A percentile compares a stretch with the other conserved stretches of the same genome.
Conservation (phyloP, 192 early-diverging fungal genomes). For the Thoreauomyces humboldtii region DNA sequence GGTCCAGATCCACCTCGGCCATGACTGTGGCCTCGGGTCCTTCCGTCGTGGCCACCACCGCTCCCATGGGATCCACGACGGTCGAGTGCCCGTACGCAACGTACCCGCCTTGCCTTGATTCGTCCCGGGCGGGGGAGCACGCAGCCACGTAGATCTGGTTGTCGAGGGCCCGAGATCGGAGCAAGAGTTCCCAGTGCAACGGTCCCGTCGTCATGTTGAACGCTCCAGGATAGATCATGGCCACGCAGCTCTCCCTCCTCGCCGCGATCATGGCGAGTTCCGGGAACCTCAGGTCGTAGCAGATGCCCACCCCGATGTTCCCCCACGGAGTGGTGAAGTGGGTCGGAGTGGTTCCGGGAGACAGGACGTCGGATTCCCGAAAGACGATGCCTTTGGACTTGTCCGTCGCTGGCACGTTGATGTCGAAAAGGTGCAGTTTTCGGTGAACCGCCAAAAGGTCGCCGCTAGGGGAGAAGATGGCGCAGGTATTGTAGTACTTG, state of each 20-base stretch:
- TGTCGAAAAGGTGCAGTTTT: slow-evolving; percentile 86
- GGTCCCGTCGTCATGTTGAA: slow-evolving; percentile 97
- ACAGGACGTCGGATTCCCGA: slow-evolving; percentile 80
- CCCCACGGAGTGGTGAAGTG: slow-evolving; percentile 79
- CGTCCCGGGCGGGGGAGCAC: slow-evolving; percentile 94
- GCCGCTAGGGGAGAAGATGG: slow-evolving; percentile 66
- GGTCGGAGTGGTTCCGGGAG: slow-evolving; percentile 72
- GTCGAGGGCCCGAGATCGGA: slow-evolving; percentile 83
- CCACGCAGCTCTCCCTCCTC: slow-evolving; percentile 78
- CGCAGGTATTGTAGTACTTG: slow-evolving; percentile 81
- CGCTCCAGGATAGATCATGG: slow-evolving; percentile 96
- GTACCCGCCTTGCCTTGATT: slow-evolving; percentile 55
- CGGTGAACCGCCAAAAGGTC: slow-evolving; percentile 21
- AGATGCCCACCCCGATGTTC: slow-evolving; percentile 88
- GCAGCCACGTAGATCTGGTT: slow-evolving; percentile 92
- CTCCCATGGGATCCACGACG: slow-evolving; percentile 80
- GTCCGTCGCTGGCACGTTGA: slow-evolving; percentile 90
- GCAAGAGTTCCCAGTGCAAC: slow-evolving; percentile 89
- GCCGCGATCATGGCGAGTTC: slow-evolving; percentile 91
- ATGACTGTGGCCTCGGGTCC: slow-evolving; percentile 80
- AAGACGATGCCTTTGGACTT: slow-evolving; percentile 82
- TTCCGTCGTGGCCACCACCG: slow-evolving; percentile 69
- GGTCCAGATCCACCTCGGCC: slow-evolving; percentile 67
- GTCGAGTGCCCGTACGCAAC: slow-evolving; percentile 94
- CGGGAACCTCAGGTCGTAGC: slow-evolving; percentile 97